Percentiles rank a stretch among this genome's conserved stretches.
phyloP scores from a whole-genome alignment of 2,329 filamentous ascomycete species.

The Beauveria sp. region DNA sequence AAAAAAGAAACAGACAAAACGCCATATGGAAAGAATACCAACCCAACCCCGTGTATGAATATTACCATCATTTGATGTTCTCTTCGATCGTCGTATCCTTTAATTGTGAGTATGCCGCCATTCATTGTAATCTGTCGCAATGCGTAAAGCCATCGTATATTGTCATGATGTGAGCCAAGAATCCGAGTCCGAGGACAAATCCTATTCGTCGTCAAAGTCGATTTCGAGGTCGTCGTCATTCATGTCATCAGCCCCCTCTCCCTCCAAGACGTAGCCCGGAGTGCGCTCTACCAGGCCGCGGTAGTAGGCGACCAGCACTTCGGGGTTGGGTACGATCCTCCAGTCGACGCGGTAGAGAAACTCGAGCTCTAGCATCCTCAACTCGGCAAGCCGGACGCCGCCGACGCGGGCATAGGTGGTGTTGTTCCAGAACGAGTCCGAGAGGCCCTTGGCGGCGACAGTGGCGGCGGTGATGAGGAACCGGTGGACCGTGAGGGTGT shows the following conservation, averaged over 20 bases:
- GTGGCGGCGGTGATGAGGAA: constrained; percentile 95
- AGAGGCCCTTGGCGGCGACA: constrained; percentile 90
- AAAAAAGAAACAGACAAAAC: background rate
- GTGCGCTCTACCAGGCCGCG: constrained; percentile 68
- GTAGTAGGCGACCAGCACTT: constrained; percentile 91
- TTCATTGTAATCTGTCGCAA: background rate
- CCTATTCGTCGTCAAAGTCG: background rate
- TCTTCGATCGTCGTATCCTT: background rate
- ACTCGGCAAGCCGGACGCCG: constrained; percentile 80
- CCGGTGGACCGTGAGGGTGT: constrained; percentile 90
- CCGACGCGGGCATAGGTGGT: constrained; percentile 91
- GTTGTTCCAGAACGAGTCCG: constrained; percentile 98
- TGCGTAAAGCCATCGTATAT: background rate
- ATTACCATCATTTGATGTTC: background rate
- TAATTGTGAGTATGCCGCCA: background rate
- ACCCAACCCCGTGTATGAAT: background rate
- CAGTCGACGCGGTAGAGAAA: constrained; percentile 90
- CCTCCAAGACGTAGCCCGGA: constrained; percentile 46
- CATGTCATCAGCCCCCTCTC: constrained; percentile 15
- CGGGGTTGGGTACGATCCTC: constrained; percentile 93
- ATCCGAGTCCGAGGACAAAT: background rate
- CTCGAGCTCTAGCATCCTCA: constrained; percentile 87
- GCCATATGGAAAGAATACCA: background rate
- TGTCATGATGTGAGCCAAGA: background rate
- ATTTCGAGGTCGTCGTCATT: constrained; percentile 13